Conservation (phyloP, 2,329 filamentous ascomycete species). For the Ramularia endophylla region DNA sequence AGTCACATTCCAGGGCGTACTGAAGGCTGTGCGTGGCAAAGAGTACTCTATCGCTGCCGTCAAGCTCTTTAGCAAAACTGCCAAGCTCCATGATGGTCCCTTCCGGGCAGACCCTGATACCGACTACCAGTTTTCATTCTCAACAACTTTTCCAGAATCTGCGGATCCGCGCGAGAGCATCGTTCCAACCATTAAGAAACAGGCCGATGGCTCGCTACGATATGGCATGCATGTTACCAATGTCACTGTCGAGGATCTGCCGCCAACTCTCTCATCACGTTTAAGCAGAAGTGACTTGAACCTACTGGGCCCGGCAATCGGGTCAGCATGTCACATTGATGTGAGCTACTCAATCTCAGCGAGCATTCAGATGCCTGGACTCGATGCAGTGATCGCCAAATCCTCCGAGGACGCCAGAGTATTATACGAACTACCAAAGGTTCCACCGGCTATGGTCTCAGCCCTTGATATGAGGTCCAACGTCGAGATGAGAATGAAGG, state of each 20-base stretch:
- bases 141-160: conserved; percentile 8
- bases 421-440: conserved; percentile 13
- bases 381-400: conserved; percentile 10
- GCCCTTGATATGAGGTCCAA: conserved; percentile 3
- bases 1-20: conserved; percentile 6
- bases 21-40: conserved; percentile 2
- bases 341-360: conserved; percentile 4
- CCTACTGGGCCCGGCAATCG: not conserved
- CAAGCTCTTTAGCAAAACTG: conserved; percentile 4
- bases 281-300: conserved; percentile 4
- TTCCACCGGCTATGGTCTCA: conserved; percentile 7
- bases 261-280: conserved; percentile 6
- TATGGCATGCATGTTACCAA: conserved; percentile 4
- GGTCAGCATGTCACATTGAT: not conserved
- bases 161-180: conserved; percentile 5
- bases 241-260: conserved; percentile 5
- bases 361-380: conserved; percentile 10
- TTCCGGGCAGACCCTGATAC: conserved; percentile 9
- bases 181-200: conserved; percentile 6
- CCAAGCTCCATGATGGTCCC: conserved; percentile 7
- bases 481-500: not conserved
- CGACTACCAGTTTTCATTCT: conserved; percentile 10
- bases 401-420: conserved; percentile 4
- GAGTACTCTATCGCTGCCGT: conserved; percentile 1
- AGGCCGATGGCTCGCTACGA: conserved; percentile 7